Conservation (phyloP, 768 basidiomycete species). For the Kwoniella shandongensis region DNA sequence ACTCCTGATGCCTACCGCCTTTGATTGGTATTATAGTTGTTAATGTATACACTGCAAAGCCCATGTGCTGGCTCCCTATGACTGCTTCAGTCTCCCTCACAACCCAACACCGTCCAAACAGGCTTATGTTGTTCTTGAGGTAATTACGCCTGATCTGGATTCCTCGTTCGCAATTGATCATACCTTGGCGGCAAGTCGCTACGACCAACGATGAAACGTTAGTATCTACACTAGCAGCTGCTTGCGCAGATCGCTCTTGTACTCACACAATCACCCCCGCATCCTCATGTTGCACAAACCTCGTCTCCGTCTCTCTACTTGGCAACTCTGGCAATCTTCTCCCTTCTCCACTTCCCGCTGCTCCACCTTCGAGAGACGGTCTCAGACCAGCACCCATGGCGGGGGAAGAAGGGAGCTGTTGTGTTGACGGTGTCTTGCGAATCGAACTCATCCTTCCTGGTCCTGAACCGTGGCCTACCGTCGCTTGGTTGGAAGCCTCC, state of each 20-base stretch:
- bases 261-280: slow-evolving; percentile 38
- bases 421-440: slow-evolving; percentile 18
- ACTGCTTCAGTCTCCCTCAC: too few species aligned
- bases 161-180: slow-evolving; percentile 37
- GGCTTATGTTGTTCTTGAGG: too few species aligned
- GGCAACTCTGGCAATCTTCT: neutral
- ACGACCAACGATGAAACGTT: neutral
- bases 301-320: slow-evolving; percentile 1
- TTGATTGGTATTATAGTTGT: too few species aligned
- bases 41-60: too few species aligned
- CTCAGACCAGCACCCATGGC: neutral
- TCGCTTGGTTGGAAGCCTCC: slow-evolving; percentile 12
- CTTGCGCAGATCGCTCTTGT: neutral
- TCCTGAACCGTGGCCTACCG: slow-evolving; percentile 11
- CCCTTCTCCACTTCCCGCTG: neutral
- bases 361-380: neutral
- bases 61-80: too few species aligned
- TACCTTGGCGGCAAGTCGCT: slow-evolving; percentile 42
- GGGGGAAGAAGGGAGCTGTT: neutral
- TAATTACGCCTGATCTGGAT: slow-evolving; percentile 29
- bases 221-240: neutral
- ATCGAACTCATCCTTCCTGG: slow-evolving; percentile 17
- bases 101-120: too few species aligned
- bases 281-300: slow-evolving; percentile 38
- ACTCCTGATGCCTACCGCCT: too few species aligned